Evolutionary conservation across 192 early-diverging fungal species (phyloP), one percentile per base, ranked within the genome.

Genomic region (Coemansia sp.): DNA sequence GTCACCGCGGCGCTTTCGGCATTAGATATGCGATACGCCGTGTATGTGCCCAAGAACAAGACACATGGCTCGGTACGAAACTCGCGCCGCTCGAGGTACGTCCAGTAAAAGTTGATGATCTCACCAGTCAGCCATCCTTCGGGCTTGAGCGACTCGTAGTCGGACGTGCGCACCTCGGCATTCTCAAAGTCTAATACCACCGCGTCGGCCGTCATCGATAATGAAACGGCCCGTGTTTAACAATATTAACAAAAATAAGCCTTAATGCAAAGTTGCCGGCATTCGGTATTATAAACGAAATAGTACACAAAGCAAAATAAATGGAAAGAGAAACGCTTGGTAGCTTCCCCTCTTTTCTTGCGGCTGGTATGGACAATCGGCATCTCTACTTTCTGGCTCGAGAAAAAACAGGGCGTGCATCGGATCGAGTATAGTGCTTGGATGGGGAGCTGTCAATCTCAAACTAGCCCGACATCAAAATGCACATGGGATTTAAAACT

Each of bases 101-200:
- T 82, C 79, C 73, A 82, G 66, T 82, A 82, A 43, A 82, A 82
- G 67, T 82, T 82, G 35, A 82, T 82, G 48, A 82, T 82, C 55
- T 82, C 79, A 52, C 79, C 79, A 0, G 79, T 82, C 39, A 82
- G 66, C 79, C 79, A 82, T 7, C 79, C 79, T 53, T 72, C 69
- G 38, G 79, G 73, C 59, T 70, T 65, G 27, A 82, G 55, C 12
- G 79, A 82, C 52, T 82, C 79, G 48, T 60, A 82, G 62, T 82
- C 79, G 5, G 73, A 73, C 22, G 29, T 66, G n/a, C 73, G 73
- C 52, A 82, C 79, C 57, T 82, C 72, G 50, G 71, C 76, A 60
- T 79, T 79, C 59, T 79, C 76, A 64, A 73, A 79, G 41, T 79
- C 76, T 10, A 79, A 43, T 43, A 79, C 56, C 10, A 79, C 70